phyloP scores from a whole-genome alignment of 352 stramenopile species.

The Globisporangium nagaii region DNA sequence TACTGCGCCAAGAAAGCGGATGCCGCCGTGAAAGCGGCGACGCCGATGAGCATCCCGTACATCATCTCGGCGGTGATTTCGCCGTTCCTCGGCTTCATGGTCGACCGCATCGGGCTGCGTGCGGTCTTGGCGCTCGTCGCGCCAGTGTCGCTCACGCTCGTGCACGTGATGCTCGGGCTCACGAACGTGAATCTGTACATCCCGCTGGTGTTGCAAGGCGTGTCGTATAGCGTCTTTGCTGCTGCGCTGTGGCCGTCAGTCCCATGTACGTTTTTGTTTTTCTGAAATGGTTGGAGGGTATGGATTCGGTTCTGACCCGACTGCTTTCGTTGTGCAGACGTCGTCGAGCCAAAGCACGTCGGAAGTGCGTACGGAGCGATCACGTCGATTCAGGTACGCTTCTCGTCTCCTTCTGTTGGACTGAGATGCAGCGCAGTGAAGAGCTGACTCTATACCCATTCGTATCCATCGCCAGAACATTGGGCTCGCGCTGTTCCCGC shows the following conservation, averaged over 20 bases:
- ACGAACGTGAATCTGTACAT: conserved; percentile 69
- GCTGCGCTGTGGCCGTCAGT: conserved; percentile 91
- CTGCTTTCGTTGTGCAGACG: conserved; percentile 30
- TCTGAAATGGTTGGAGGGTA: no score
- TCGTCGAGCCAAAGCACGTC: conserved; percentile 83
- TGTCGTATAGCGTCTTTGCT: conserved; percentile 91
- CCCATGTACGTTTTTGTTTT: conserved; percentile 34
- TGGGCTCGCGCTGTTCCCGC: conserved; percentile 68
- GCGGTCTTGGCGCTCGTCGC: conserved; percentile 81
- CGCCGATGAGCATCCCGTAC: conserved; percentile 92
- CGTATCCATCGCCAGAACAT: conserved; percentile 57
- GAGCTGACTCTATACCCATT: not conserved
- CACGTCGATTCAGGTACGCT: conserved; percentile 88
- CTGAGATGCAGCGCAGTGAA: no score
- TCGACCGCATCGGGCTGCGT: conserved; percentile 86
- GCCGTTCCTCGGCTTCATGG: conserved; percentile 87
- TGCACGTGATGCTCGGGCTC: conserved; percentile 86
- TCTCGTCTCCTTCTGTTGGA: no score
- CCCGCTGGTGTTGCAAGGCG: conserved; percentile 86
- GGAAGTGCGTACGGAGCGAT: conserved; percentile 92
- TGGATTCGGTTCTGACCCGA: not conserved
- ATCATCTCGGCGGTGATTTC: conserved; percentile 89
- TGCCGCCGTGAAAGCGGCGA: conserved; percentile 65
- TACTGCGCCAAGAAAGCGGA: conserved; percentile 66
- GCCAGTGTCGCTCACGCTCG: conserved; percentile 72